A percentile compares a stretch with the other conserved stretches of the same genome.
Evolutionary conservation across 2,329 filamentous ascomycete genomes (phyloP).

Genomic region (Periglandula ipomoeae): DNA sequence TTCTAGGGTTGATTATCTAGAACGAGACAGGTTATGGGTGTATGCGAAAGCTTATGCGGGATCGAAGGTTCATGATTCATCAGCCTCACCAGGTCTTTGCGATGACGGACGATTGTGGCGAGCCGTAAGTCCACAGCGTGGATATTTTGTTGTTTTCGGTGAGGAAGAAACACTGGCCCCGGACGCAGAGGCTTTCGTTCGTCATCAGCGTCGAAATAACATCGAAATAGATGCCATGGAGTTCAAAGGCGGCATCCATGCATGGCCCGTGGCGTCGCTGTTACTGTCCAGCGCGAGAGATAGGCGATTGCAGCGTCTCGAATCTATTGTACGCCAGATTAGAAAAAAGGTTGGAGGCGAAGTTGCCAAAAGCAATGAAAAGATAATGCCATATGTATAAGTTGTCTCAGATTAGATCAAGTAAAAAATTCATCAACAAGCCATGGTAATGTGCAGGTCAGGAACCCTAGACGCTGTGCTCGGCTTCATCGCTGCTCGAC

Average conservation of each 20-base stretch:
- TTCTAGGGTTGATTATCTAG: conserved; percentile 67
- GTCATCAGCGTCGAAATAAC: conserved; percentile 42
- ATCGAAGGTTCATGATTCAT: conserved; percentile 26
- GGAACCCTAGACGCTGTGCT: conserved; percentile 37
- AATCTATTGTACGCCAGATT: conserved; percentile 29
- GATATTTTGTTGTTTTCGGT: conserved; percentile 64
- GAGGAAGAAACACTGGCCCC: conserved; percentile 69
- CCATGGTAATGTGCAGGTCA: conserved; percentile 15
- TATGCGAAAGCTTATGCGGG: conserved; percentile 62
- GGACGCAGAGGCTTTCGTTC: conserved; percentile 55
- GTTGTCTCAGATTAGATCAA: conserved; percentile 55
- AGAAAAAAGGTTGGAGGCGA: conserved; percentile 20
- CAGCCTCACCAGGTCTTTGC: conserved; percentile 60
- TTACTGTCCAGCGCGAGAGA: conserved; percentile 42
- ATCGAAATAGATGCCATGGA: conserved; percentile 47
- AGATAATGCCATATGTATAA: conserved; percentile 6
- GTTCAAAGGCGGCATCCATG: conserved; percentile 63
- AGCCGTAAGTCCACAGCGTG: conserved; percentile 53
- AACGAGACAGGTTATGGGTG: conserved; percentile 52
- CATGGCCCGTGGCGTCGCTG: conserved; percentile 68
- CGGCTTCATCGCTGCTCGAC: conserved; percentile 39
- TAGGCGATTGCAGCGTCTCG: conserved; percentile 43
- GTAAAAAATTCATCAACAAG: conserved; percentile 34
- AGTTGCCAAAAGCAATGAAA: conserved; percentile 10
- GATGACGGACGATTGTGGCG: conserved; percentile 57